Evolutionary conservation across 768 basidiomycete species (phyloP).

Genomic region (Suillus placidus): DNA sequence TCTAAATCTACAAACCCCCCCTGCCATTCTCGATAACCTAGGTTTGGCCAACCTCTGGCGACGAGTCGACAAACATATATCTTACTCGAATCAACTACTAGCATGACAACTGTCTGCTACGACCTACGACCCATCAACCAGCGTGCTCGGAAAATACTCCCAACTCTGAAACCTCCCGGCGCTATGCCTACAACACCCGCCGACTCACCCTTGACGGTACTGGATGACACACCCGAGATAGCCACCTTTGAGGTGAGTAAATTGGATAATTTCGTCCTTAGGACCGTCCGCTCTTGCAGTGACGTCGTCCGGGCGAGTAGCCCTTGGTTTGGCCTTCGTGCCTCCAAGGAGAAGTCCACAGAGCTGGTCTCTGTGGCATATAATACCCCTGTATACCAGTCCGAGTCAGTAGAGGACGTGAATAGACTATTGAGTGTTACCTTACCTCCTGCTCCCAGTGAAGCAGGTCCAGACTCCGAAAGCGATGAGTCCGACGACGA

Average conservation of each 20-base stretch:
- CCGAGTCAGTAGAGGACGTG: neutral
- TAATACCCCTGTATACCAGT: neutral
- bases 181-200: too few relatives aligned
- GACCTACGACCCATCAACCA: neutral
- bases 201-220: too few relatives aligned
- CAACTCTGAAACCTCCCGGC: neutral
- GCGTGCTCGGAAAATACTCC: neutral
- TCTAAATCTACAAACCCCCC: neutral
- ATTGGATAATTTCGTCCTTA: neutral
- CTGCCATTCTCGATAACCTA: neutral
- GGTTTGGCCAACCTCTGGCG: neutral
- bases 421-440: neutral
- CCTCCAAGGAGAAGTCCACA: neutral
- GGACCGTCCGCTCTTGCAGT: fast-evolving
- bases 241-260: fast-evolving
- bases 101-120: neutral
- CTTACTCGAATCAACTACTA: too few relatives aligned
- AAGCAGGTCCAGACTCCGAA: neutral
- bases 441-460: neutral
- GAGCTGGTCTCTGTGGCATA: neutral
- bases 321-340: neutral
- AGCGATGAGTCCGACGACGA: neutral
- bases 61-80: neutral
- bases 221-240: neutral
- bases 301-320: neutral